Base-by-base conservation (phyloP, 805 yeast species). In the Yueomyces sinensis region DNA sequence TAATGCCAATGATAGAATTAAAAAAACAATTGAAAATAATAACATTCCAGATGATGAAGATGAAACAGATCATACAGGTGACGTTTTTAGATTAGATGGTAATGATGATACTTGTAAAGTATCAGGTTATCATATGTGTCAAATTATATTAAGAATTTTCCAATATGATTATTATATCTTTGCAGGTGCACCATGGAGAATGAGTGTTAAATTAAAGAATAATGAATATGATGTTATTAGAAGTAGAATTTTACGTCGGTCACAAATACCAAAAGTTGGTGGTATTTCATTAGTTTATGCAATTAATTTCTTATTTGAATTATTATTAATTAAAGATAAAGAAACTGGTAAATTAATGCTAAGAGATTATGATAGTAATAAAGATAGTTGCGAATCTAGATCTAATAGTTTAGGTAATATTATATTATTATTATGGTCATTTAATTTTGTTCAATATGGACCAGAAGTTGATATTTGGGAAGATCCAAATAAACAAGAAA, bases 171-270 rank as follows among this genome's bases (percentile, higher is more conserved):
- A 81, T 37, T 80, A 80, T 35, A 76, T 81, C 4, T 77, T 65
- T 52, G 77, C 87, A 2, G 95, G 95, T 1, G 81, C 84, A 6
- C 91, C 91, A 1, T 72, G 79, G 58, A 69, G 86, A 46, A 76
- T 80, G 76, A 80, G 72, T 46, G 83, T 76, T 25, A 62, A 61
- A 27, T 74, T 80, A 9, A 70, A 72, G 5, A 58, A 60, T 9
- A 49, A 59, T 1, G 76, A 72, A 37, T 66, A 72, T 41, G 64
- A 65, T 17, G 58, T 63, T 3, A 73, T 71, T 11, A 61, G 64
- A 28, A 56, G 56, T 13, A 61, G 76, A 41, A 66, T 80, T 15
- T 32, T 36, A 20, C 38, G 43, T 15, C 45, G 49, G 31, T 43
- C 51, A 11, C 32, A 40, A 14, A 48, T 47, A 19, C 52, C 59